These are phyloP conservation scores for sweet orange (Citrus sinensis) DNA, from an alignment of 345 rosid species.

Conservation along the genomic window DNA sequence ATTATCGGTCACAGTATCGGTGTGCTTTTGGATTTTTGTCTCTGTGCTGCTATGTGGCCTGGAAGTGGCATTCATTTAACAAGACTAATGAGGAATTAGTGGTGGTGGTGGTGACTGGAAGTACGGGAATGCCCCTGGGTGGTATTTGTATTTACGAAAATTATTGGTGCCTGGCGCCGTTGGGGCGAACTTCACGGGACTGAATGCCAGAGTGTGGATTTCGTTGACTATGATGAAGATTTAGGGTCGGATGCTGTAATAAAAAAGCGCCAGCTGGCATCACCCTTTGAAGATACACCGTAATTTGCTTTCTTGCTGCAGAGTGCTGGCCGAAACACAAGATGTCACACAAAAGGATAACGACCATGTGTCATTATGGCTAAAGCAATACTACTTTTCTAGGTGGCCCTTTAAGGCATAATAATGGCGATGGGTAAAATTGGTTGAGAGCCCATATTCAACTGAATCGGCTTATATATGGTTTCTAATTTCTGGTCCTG, in stretches of 20 bases:
- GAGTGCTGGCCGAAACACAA: neutral
- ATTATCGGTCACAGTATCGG: constrained; percentile 34
- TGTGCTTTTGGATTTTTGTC: constrained; percentile 19
- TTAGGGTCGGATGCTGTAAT: neutral
- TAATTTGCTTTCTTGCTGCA: neutral
- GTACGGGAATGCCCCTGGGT: constrained; percentile 17
- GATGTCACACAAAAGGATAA: neutral
- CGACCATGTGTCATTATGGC: neutral
- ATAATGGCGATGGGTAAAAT: neutral
- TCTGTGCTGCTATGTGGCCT: neutral
- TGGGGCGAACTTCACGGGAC: constrained; percentile 3
- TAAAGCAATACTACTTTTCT: neutral
- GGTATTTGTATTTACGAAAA: constrained; percentile 16
- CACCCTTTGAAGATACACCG: neutral
- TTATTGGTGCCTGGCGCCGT: neutral
- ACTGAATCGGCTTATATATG: neutral
- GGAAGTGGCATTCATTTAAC: constrained; percentile 1
- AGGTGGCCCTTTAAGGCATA: neutral
- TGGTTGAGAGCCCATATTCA: neutral
- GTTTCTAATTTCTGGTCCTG: neutral
- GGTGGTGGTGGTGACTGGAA: neutral
- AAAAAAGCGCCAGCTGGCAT: neutral
- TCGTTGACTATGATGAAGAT: neutral
- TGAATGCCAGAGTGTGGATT: neutral
- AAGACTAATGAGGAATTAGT: constrained; percentile 14